Evolutionary conservation across 306 rosid species (phyloP).

Genomic region (Prosopis cineraria): DNA sequence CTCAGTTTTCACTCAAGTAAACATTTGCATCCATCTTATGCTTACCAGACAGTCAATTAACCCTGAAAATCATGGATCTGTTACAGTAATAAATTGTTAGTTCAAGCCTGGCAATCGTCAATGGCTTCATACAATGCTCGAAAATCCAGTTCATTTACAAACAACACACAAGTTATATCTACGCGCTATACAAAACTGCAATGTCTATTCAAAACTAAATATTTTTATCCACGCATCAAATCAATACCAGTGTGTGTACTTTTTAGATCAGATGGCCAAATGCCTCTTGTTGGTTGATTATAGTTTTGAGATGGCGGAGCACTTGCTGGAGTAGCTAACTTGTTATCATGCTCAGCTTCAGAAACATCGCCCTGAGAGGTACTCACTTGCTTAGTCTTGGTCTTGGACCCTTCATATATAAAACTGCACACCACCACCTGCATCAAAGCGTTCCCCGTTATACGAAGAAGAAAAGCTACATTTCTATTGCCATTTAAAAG

Average conservation of each 20-base stretch:
- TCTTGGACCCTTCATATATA: slow-evolving; percentile 69
- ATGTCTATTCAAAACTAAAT: slow-evolving; percentile 52
- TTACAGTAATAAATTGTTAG: slow-evolving; percentile 49
- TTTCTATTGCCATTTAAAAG: neutral
- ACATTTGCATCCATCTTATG: neutral
- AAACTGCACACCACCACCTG: slow-evolving; percentile 95
- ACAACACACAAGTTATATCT: slow-evolving; percentile 39
- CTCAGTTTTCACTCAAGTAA: neutral
- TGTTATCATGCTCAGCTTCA: slow-evolving; percentile 53
- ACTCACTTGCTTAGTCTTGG: slow-evolving; percentile 56
- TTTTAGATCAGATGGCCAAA: slow-evolving; percentile 68
- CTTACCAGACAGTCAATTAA: neutral
- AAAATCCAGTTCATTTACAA: slow-evolving; percentile 62
- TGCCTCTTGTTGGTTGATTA: slow-evolving; percentile 48
- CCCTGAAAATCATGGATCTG: slow-evolving; percentile 29
- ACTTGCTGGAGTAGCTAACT: slow-evolving; percentile 55
- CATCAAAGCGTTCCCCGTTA: slow-evolving; percentile 6
- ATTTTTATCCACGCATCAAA: slow-evolving; percentile 78
- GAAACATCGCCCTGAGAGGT: slow-evolving; percentile 49
- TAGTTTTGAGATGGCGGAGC: slow-evolving; percentile 63
- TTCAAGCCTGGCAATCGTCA: slow-evolving; percentile 33
- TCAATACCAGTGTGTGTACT: slow-evolving; percentile 81
- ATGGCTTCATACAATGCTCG: slow-evolving; percentile 46
- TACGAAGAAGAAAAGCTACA: neutral
- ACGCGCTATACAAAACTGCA: slow-evolving; percentile 69